phyloP scores from a whole-genome alignment of 202 grass and related monocot genomes.

The Zoysia matrella region DNA sequence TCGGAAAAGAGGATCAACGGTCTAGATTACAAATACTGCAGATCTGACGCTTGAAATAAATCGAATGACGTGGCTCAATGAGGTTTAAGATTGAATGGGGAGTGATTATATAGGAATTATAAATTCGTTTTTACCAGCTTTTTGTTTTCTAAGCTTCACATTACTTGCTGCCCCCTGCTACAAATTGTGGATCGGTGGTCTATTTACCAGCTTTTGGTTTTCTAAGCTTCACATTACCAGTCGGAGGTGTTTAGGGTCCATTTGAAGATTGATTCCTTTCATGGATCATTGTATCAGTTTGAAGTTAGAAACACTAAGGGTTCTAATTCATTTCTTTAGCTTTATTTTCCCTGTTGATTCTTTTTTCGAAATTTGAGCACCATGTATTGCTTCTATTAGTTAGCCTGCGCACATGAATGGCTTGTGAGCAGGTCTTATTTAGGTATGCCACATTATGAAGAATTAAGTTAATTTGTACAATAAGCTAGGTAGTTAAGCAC shows the following conservation, averaged over 20 bases:
- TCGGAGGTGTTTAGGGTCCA: constrained; percentile 82
- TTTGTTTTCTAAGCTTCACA: no score
- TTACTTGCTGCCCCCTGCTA: no score
- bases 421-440: constrained; percentile 29
- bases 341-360: constrained; percentile 38
- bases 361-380: constrained; percentile 33
- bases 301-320: constrained; percentile 37
- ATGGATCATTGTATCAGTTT: constrained; percentile 49
- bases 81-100: no score
- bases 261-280: constrained; percentile 44
- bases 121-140: not conserved
- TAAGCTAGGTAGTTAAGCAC: constrained; percentile 32
- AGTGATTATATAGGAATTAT: no score
- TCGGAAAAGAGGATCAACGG: no score
- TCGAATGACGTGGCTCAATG: no score
- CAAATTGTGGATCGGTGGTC: no score
- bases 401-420: constrained; percentile 36
- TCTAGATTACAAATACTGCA: no score
- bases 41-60: no score
- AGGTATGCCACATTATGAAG: constrained; percentile 38
- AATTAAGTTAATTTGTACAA: constrained; percentile 20
- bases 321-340: constrained; percentile 47
- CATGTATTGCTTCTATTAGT: constrained; percentile 37
- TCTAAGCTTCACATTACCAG: constrained; percentile 38
- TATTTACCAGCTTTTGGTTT: constrained; percentile 38